Percentiles rank a stretch among this genome's conserved stretches.
phyloP scores from a whole-genome alignment of 2,329 filamentous ascomycete genomes.

The Cladosporium sphaerospermum region DNA sequence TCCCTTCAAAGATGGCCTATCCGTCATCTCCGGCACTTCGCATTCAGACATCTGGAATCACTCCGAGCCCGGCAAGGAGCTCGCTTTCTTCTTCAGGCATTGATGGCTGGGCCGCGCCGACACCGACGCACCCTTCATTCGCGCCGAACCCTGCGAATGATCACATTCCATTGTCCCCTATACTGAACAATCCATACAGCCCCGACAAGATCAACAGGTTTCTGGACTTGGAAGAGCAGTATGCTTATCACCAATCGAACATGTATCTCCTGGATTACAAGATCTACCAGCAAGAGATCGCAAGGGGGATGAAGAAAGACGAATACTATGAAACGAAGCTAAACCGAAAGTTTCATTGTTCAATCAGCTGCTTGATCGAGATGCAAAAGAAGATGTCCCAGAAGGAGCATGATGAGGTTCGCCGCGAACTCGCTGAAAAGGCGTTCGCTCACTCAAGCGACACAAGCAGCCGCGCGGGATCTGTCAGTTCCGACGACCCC shows the following conservation, averaged over 20 bases:
- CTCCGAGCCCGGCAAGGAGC: too few relatives aligned
- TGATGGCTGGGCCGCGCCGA: background rate
- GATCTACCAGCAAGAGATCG: background rate
- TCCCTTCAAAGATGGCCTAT: background rate
- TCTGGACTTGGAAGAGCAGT: background rate
- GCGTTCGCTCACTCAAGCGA: background rate
- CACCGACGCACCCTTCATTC: background rate
- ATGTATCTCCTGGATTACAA: background rate
- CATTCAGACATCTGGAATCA: too few relatives aligned
- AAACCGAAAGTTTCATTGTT: background rate
- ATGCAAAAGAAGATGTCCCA: constrained; percentile 12
- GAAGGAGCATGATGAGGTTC: constrained; percentile 14
- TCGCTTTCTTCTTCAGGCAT: background rate
- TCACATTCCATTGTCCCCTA: background rate
- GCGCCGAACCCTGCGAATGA: background rate
- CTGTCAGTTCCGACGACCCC: background rate
- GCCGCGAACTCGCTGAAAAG: background rate
- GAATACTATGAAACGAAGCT: background rate
- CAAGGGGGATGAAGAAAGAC: background rate
- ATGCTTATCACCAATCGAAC: background rate
- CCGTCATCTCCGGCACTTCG: too few relatives aligned
- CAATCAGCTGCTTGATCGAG: background rate
- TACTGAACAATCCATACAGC: background rate
- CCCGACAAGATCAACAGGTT: background rate
- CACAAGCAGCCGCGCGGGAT: background rate